These are phyloP conservation scores for Ophiostoma sp. DNA, from an alignment of 2,329 filamentous ascomycete species.

Conservation along the genomic window DNA sequence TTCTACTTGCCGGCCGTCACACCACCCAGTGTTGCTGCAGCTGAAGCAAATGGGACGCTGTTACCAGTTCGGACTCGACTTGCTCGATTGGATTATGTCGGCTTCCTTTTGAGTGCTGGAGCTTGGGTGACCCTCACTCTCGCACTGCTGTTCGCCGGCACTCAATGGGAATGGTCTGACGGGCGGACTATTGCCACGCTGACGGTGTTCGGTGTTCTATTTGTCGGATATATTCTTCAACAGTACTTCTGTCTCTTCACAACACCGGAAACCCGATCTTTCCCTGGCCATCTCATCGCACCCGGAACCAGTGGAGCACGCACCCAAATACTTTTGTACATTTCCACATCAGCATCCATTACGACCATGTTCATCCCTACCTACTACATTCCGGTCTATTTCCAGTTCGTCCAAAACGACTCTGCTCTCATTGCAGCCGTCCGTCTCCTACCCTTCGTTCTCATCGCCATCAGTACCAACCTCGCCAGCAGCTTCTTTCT, in stretches of 20 bases:
- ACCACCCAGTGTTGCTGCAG: slow-evolving; percentile 24
- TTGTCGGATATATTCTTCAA: slow-evolving; percentile 48
- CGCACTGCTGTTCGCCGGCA: slow-evolving; percentile 51
- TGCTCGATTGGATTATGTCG: background rate
- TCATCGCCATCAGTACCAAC: slow-evolving; percentile 35
- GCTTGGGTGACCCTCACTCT: slow-evolving; percentile 24
- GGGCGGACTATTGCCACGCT: slow-evolving; percentile 49
- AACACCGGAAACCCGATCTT: slow-evolving; percentile 43
- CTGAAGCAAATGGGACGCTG: slow-evolving; percentile 17
- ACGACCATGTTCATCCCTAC: slow-evolving; percentile 44
- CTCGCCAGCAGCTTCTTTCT: slow-evolving; percentile 20
- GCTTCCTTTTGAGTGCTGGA: background rate
- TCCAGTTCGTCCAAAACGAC: slow-evolving; percentile 51
- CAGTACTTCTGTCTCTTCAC: slow-evolving; percentile 51
- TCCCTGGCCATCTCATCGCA: slow-evolving; percentile 46
- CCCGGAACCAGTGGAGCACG: slow-evolving; percentile 2
- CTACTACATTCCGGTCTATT: slow-evolving; percentile 58
- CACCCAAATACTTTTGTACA: slow-evolving; percentile 44
- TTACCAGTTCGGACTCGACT: background rate
- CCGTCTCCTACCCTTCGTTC: slow-evolving; percentile 43
- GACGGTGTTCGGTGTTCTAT: slow-evolving; percentile 46
- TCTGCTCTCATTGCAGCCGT: slow-evolving; percentile 36
- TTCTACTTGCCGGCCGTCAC: slow-evolving; percentile 44
- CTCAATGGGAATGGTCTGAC: slow-evolving; percentile 50
- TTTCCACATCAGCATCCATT: slow-evolving; percentile 41